Base-by-base conservation (phyloP, 2,329 filamentous ascomycete species). In the Tolypocladium pustulatum region DNA sequence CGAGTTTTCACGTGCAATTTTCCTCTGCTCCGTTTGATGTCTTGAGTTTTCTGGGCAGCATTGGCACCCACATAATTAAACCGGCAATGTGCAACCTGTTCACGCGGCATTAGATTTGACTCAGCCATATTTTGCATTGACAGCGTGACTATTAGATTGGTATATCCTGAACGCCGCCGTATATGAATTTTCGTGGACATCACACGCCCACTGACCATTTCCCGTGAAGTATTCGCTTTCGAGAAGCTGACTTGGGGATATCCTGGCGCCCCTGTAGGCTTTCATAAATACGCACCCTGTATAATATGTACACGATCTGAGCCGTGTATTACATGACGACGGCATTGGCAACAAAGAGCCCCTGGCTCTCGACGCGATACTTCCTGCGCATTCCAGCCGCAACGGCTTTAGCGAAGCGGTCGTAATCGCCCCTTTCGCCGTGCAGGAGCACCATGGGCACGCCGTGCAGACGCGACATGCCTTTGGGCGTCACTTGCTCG, bases 371-470 rank as follows among this genome's bases (percentile, higher is more conserved):
- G 51, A 97, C 85, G 67, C 84, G 84, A 72, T 91, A 97, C 66
- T 90, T 79, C 69, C 91, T 81, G 67, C 89, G 83, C 61, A 97
- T 75, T 0, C 90, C 91, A 2, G 97, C 72, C 4, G 84, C 86
- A 58, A 77, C 79, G n/a, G 88, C 85, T 52, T 76, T 74, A 49
- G 73, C 77, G 37, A 97, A 76, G 59, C 86, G 73, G 34, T 81
- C 78, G 65, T 91, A 88, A 38, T 73, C 71, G 15, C 71, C 73
- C 46, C 85, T 78, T 0, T 86, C 87, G 0, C 89, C 91, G 0
- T 84, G 84, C 25, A 96, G 82, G 82, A 97, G 89, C 43, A 96
- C 80, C 82, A 97, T 85, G 15, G 89, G 84, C 41, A 97, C 87
- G 2, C 86, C 87, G 66, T 91, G 80, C 49, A 85, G 81, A 13